These are phyloP conservation scores for Pseudogymnoascus sp. DNA, from an alignment of 2,329 filamentous ascomycete species.

Conservation along the genomic window DNA sequence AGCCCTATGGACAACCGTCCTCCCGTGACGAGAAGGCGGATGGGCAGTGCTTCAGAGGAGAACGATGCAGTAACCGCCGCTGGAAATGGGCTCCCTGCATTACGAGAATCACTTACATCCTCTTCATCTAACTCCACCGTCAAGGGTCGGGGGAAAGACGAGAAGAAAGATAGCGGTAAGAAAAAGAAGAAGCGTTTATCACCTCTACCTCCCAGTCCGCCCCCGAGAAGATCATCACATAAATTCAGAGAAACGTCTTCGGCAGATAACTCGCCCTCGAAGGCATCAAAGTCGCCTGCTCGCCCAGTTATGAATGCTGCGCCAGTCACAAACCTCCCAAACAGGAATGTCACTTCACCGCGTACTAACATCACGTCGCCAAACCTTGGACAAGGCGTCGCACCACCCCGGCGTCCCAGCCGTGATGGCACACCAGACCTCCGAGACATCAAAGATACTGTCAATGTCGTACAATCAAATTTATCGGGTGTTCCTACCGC, in stretches of 20 bases:
- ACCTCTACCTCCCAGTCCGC: slow-evolving; percentile 52
- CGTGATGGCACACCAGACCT: slow-evolving; percentile 60
- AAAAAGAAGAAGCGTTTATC: slow-evolving; percentile 39
- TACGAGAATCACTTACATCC: slow-evolving; percentile 63
- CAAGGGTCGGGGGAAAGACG: slow-evolving; percentile 43
- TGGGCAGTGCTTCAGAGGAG: slow-evolving; percentile 48
- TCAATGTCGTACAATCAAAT: slow-evolving; percentile 28
- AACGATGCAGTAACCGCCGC: slow-evolving; percentile 40
- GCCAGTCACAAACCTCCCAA: slow-evolving; percentile 12
- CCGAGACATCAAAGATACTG: slow-evolving; percentile 28
- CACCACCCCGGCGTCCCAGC: slow-evolving; percentile 55
- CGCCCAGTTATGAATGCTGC: slow-evolving; percentile 24
- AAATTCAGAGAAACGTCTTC: slow-evolving; percentile 38
- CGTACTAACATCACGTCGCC: slow-evolving; percentile 27
- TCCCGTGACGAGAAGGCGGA: slow-evolving; percentile 52
- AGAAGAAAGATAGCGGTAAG: slow-evolving; percentile 19
- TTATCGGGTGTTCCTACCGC: slow-evolving; percentile 44
- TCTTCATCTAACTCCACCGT: slow-evolving; percentile 68
- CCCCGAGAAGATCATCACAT: slow-evolving; percentile 55
- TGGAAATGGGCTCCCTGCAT: slow-evolving; percentile 53
- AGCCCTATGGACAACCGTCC: slow-evolving; percentile 52
- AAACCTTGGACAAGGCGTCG: slow-evolving; percentile 14
- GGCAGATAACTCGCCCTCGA: slow-evolving; percentile 35
- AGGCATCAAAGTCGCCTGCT: slow-evolving; percentile 29
- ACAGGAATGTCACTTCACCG: slow-evolving; percentile 25